Percentiles rank a stretch among this genome's conserved stretches.
These are phyloP conservation scores for Solanum corneliomulleri DNA, from an alignment of 257 asterid genomes.

Conservation along the genomic window DNA sequence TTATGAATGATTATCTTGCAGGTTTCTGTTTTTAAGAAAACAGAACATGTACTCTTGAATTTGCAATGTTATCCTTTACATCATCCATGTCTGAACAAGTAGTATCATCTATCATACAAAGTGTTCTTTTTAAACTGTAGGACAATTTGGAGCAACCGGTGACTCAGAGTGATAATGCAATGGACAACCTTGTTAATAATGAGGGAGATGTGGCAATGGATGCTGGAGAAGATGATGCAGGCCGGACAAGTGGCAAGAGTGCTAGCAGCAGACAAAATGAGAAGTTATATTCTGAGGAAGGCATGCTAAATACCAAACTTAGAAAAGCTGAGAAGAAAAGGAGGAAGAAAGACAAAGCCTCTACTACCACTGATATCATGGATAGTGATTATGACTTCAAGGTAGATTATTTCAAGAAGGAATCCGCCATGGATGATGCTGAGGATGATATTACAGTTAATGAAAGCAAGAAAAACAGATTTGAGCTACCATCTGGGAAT, in stretches of 20 bases:
- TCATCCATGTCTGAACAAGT: neutral
- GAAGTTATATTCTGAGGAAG: conserved; percentile 70
- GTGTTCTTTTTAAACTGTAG: conserved; percentile 16
- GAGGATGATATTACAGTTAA: conserved; percentile 8
- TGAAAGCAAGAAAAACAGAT: conserved; percentile 27
- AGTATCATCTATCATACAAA: neutral
- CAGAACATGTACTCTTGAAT: neutral
- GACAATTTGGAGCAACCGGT: conserved; percentile 22
- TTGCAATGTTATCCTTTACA: neutral
- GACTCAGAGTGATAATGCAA: neutral
- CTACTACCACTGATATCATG: conserved; percentile 27
- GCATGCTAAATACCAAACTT: conserved; percentile 66
- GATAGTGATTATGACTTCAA: conserved; percentile 65
- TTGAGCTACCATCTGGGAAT: conserved; percentile 58
- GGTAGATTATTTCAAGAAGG: conserved; percentile 42
- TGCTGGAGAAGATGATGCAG: conserved; percentile 33
- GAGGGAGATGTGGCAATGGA: conserved; percentile 52
- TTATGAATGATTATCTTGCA: neutral
- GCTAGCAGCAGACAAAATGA: conserved; percentile 52
- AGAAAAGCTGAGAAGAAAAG: conserved; percentile 60
- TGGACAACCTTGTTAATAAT: neutral
- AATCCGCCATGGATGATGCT: conserved; percentile 35
- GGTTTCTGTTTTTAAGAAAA: neutral
- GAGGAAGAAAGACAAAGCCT: conserved; percentile 36
- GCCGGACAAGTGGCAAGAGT: conserved; percentile 24